A percentile compares a stretch with the other conserved stretches of the same genome.
These are phyloP conservation scores for Fraxinus floribunda DNA, from an alignment of 305 asterid genomes.

Conservation along the genomic window DNA sequence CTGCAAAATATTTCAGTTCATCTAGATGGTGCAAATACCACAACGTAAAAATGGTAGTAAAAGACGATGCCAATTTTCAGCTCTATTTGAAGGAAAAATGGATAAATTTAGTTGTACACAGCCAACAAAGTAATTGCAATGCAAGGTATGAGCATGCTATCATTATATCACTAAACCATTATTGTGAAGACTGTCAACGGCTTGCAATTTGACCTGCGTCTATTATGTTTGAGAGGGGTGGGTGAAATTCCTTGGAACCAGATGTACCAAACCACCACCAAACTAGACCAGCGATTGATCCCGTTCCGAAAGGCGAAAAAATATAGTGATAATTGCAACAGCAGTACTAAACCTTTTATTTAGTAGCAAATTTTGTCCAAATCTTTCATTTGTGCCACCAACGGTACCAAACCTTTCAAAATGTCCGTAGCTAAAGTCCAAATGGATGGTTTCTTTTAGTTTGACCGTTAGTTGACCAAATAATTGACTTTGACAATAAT, in stretches of 20 bases:
- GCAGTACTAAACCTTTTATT: too few relatives aligned
- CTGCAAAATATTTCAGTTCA: constrained; percentile 34
- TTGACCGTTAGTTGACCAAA: too few relatives aligned
- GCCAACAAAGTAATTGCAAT: constrained; percentile 1
- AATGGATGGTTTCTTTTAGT: too few relatives aligned
- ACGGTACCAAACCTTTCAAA: too few relatives aligned
- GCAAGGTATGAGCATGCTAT: constrained; percentile 3
- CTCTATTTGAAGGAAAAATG: background rate
- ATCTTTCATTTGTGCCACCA: too few relatives aligned
- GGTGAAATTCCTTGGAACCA: background rate
- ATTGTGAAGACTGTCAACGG: constrained; percentile 6
- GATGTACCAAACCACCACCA: background rate
- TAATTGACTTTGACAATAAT: too few relatives aligned
- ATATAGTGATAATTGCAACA: too few relatives aligned
- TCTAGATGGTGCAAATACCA: constrained; percentile 2
- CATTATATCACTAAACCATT: background rate
- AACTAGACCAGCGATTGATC: background rate
- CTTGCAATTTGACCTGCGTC: background rate
- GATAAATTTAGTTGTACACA: background rate
- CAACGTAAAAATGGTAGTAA: background rate
- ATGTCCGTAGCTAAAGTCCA: too few relatives aligned
- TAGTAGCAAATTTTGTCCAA: too few relatives aligned
- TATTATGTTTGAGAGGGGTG: background rate
- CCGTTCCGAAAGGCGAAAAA: background rate
- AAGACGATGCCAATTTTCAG: background rate